Evolutionary conservation across 2,329 filamentous ascomycete species (phyloP), one percentile per base, ranked within the genome.

Genomic region (Elsinoe arachidis): DNA sequence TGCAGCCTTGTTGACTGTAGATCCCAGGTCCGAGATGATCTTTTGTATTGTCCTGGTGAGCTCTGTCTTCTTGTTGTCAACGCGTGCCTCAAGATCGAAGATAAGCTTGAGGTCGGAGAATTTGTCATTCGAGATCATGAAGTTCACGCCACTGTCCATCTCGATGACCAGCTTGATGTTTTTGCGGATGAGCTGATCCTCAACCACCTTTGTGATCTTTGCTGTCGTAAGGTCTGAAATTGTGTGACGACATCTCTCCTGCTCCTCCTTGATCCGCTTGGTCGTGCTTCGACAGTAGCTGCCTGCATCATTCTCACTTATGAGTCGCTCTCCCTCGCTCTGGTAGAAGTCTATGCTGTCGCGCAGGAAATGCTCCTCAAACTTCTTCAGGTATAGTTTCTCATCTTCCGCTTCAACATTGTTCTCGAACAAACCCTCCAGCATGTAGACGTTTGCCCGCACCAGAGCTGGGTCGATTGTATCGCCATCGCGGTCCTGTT

Each of bases 111-210:
- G 76, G 65, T 95, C 90, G 3, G 87, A 82, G 34, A 87, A 66
- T 61, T 86, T 83, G 70, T 96, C 87, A 65, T 96, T 91, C 70
- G 96, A 88, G 52, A 97, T 84, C 92, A 99, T 97, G 67, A 84
- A 84, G 61, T 81, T 84, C 41, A 96, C 80, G 0, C 93, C 93
- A 61, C 86, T 96, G 5, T 96, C 90, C 72, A 96, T 83, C 51
- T 85, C 83, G 60, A 97, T 80, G 56, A 99, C 86, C 14, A 95
- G 90, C 19, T 82, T 76, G 58, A 97, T 81, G 63, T 93, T 88
- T 44, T 82, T 80, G 41, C 78, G 76, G 51, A 99, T 91, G 55
- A 99, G 75, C 68, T 92, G 83, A 35, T 86, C 75, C 61, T 97
- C 90, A 1, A 99, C 82, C 0, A 96, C 86, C 3, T 76, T 74